Evolutionary conservation across 2,329 filamentous ascomycete species (phyloP).

Genomic region (Gnomoniopsis sp.): DNA sequence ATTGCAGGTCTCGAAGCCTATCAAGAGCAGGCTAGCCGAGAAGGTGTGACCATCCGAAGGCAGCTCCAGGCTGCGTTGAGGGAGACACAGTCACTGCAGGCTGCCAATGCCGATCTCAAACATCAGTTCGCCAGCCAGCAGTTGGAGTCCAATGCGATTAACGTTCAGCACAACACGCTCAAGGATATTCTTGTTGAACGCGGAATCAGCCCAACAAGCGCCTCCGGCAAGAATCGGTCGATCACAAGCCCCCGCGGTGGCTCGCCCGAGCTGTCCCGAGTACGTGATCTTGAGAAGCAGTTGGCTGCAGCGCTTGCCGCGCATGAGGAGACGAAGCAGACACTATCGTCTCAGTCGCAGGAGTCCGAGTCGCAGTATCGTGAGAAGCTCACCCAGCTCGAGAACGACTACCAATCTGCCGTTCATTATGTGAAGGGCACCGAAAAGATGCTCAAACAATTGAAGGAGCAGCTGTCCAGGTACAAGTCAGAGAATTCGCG

Average conservation of each 20-base stretch:
- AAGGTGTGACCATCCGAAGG: conserved; percentile 83
- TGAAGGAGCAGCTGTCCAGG: conserved; percentile 93
- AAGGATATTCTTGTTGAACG: conserved; percentile 91
- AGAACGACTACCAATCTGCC: conserved; percentile 96
- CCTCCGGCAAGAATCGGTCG: conserved; percentile 62
- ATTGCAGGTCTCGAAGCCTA: conserved; percentile 96
- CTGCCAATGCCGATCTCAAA: conserved; percentile 77
- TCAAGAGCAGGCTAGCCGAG: conserved; percentile 93
- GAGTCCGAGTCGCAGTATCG: conserved; percentile 87
- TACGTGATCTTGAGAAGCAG: conserved; percentile 85
- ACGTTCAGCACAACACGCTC: conserved; percentile 86
- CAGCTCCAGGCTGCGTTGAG: conserved; percentile 82
- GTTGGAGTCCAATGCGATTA: conserved; percentile 89
- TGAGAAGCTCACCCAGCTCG: conserved; percentile 88
- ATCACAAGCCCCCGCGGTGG: conserved; percentile 71
- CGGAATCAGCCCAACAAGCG: conserved; percentile 74
- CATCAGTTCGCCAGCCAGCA: conserved; percentile 81
- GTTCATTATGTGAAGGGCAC: conserved; percentile 98
- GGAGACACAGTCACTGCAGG: conserved; percentile 78
- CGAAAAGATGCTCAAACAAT: conserved; percentile 97
- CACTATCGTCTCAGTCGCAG: conserved; percentile 74
- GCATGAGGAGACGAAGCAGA: conserved; percentile 80
- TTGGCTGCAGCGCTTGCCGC: conserved; percentile 72
- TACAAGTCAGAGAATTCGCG: conserved; percentile 85
- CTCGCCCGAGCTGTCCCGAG: conserved; percentile 75